Evolutionary conservation across 768 basidiomycete genomes (phyloP).

Genomic region (Rubroboletus pulcherrimus): DNA sequence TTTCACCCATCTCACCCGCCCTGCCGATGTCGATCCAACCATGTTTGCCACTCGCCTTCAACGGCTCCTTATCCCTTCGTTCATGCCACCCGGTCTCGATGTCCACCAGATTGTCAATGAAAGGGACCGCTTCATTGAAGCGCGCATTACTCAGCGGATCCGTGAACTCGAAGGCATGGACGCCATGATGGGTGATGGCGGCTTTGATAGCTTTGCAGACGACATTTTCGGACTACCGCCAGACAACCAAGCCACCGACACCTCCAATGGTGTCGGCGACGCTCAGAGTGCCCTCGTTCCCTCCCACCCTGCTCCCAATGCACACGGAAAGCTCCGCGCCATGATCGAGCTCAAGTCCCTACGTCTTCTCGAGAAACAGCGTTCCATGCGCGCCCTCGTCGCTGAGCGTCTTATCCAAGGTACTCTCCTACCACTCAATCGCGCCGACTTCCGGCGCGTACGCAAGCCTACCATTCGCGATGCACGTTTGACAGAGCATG

Average conservation of each 20-base stretch:
- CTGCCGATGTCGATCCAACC: slow-evolving; percentile 53
- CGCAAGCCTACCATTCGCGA: slow-evolving; percentile 87
- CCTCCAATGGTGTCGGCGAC: slow-evolving; percentile 36
- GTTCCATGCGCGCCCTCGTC: slow-evolving; percentile 78
- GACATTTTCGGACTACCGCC: slow-evolving; percentile 24
- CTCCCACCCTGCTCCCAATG: slow-evolving; percentile 53
- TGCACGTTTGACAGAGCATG: slow-evolving; percentile 81
- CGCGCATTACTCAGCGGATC: slow-evolving; percentile 83
- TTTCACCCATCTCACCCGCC: slow-evolving; percentile 72
- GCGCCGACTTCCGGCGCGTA: slow-evolving; percentile 82
- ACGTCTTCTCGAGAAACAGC: slow-evolving; percentile 86
- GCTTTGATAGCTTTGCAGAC: slow-evolving; percentile 51
- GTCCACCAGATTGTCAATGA: slow-evolving; percentile 89
- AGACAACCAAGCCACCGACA: slow-evolving; percentile 13
- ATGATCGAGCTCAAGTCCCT: slow-evolving; percentile 92
- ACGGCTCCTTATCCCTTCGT: slow-evolving; percentile 77
- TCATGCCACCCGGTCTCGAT: slow-evolving; percentile 91
- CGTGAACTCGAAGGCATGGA: slow-evolving; percentile 79
- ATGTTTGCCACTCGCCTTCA: slow-evolving; percentile 72
- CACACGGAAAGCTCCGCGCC: slow-evolving; percentile 81
- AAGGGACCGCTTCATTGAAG: slow-evolving; percentile 86
- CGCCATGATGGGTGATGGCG: slow-evolving; percentile 75
- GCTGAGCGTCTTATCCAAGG: slow-evolving; percentile 87
- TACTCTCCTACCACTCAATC: slow-evolving; percentile 84
- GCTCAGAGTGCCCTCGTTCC: slow-evolving; percentile 1